phyloP scores from a whole-genome alignment of 306 rosid genomes.

The Chamaecrista fasciculata region DNA sequence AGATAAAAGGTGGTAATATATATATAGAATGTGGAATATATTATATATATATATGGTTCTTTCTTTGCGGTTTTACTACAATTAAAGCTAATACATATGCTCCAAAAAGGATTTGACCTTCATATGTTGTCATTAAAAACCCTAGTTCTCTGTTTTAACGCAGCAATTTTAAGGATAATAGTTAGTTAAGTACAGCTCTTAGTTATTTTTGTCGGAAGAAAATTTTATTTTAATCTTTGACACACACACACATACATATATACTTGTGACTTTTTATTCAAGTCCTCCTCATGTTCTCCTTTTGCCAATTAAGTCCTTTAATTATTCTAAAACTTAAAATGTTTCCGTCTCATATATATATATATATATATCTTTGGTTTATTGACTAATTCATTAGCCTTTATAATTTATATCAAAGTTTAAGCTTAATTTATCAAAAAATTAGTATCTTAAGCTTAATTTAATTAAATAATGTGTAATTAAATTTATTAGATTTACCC shows the following conservation, averaged over 20 bases:
- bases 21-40: background rate
- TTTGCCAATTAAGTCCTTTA: background rate
- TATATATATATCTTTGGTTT: too few relatives aligned
- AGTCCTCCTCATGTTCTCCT: too few relatives aligned
- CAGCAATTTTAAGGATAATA: background rate
- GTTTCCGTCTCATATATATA: too few relatives aligned
- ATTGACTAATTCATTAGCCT: too few relatives aligned
- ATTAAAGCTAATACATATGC: constrained; percentile 18
- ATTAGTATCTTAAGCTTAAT: too few relatives aligned
- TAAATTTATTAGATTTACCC: too few relatives aligned
- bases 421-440: too few relatives aligned
- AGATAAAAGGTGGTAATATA: background rate
- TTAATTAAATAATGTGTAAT: too few relatives aligned
- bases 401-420: too few relatives aligned
- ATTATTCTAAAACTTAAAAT: background rate
- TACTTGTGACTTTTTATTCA: too few relatives aligned
- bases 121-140: constrained; percentile 4
- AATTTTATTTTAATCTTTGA: background rate
- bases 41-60: too few relatives aligned
- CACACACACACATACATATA: too few relatives aligned
- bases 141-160: background rate
- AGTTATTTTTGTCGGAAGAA: background rate
- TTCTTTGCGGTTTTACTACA: constrained; percentile 30
- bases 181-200: background rate
- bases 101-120: constrained; percentile 41